These are phyloP conservation scores for Solanum boliviense DNA, from an alignment of 257 asterid species.

Conservation along the genomic window DNA sequence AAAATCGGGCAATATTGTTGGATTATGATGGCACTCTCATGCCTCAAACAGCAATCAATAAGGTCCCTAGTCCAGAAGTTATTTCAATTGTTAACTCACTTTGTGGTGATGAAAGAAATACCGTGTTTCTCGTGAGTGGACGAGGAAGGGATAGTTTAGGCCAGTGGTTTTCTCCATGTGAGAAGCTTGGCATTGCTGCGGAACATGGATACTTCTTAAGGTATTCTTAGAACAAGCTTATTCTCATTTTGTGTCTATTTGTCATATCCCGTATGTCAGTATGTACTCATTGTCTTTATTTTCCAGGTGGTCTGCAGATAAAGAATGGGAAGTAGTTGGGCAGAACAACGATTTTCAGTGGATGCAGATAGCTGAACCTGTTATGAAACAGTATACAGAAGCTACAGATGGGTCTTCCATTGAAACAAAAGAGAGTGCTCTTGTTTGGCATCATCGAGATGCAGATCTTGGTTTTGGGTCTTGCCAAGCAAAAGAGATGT, in stretches of 20 bases:
- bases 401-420: slow-evolving; percentile 40
- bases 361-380: slow-evolving; percentile 40
- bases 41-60: slow-evolving; percentile 32
- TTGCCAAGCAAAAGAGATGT: slow-evolving; percentile 41
- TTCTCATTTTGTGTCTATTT: neutral
- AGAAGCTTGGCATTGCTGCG: slow-evolving; percentile 39
- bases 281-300: neutral
- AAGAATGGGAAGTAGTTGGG: slow-evolving; percentile 30
- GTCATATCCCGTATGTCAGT: neutral
- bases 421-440: slow-evolving; percentile 38
- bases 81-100: slow-evolving; percentile 23
- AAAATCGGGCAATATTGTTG: slow-evolving; percentile 31
- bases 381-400: slow-evolving; percentile 38
- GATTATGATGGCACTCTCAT: slow-evolving; percentile 45
- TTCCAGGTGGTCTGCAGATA: slow-evolving; percentile 25
- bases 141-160: slow-evolving; percentile 37
- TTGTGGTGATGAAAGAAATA: slow-evolving; percentile 24
- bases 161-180: slow-evolving; percentile 36
- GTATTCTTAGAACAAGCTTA: slow-evolving; percentile 1
- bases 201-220: slow-evolving; percentile 40
- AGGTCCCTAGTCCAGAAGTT: slow-evolving; percentile 23
- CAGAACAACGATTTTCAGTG: slow-evolving; percentile 32
- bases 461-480: slow-evolving; percentile 46
- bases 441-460: slow-evolving; percentile 42
- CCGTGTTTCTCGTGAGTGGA: slow-evolving; percentile 38